Conservation (phyloP, 2,329 filamentous ascomycete species). For the Coniochaeta pulveracea region DNA sequence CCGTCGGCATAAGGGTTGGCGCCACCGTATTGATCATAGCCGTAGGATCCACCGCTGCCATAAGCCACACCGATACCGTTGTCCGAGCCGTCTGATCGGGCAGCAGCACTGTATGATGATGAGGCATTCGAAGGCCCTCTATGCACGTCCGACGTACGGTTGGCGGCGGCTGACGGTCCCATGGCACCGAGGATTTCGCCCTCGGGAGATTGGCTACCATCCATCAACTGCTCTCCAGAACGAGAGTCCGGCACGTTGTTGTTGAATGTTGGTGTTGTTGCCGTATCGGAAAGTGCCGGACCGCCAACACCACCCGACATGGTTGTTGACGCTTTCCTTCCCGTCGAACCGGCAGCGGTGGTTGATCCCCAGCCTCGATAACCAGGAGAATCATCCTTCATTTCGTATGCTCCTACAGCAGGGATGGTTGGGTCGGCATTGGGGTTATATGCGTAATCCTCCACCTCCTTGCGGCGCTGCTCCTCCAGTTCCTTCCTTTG, state of each 20-base stretch:
- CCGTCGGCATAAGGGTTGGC: constrained; percentile 43
- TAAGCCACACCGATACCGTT: constrained; percentile 33
- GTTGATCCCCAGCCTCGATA: constrained; percentile 94
- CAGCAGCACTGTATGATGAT: constrained; percentile 81
- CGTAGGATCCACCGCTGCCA: constrained; percentile 29
- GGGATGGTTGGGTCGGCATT: constrained; percentile 80
- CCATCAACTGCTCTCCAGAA: constrained; percentile 56
- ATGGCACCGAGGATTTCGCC: constrained; percentile 77
- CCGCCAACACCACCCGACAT: constrained; percentile 64
- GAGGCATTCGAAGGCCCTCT: constrained; percentile 92
- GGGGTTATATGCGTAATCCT: constrained; percentile 97
- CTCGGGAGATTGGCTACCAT: constrained; percentile 46
- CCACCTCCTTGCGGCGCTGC: constrained; percentile 85
- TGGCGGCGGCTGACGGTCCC: constrained; percentile 57
- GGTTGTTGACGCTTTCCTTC: constrained; percentile 80
- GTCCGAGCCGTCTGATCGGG: constrained; percentile 60
- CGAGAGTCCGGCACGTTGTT: constrained; percentile 56
- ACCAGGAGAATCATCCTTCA: constrained; percentile 68
- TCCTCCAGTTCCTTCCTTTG: constrained; percentile 77
- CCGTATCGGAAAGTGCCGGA: constrained; percentile 46
- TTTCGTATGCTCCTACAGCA: constrained; percentile 43
- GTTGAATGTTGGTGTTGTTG: constrained; percentile 55
- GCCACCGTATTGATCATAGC: constrained; percentile 48
- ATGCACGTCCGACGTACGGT: constrained; percentile 60
- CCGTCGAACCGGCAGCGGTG: constrained; percentile 52